Evolutionary conservation across 1,139 yeast genomes (phyloP).

Genomic region (Pichia sp.): DNA sequence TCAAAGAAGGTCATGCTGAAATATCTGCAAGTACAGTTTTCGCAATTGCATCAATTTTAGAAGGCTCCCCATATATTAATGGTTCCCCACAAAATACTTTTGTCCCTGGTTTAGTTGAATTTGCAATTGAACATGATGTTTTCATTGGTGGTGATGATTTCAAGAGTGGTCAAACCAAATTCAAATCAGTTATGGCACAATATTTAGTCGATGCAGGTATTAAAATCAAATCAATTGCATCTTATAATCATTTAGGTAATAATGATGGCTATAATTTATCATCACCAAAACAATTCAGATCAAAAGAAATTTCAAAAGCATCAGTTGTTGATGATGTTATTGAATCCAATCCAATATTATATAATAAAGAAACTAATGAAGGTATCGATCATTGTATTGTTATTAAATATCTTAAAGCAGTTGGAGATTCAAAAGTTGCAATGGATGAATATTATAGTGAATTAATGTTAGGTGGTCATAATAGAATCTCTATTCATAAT

Average conservation of each 20-base stretch:
- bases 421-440: constrained; percentile 94
- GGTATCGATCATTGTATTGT: constrained; percentile 92
- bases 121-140: constrained; percentile 70
- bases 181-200: constrained; percentile 93
- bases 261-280: constrained; percentile 92
- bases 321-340: constrained; percentile 94
- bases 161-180: constrained; percentile 94
- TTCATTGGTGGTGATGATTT: constrained; percentile 97
- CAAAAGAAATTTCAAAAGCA: constrained; percentile 90
- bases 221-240: constrained; percentile 88
- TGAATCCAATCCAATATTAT: constrained; percentile 79
- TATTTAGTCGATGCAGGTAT: constrained; percentile 96
- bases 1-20: constrained; percentile 75
- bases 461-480: constrained; percentile 96
- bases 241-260: constrained; percentile 94
- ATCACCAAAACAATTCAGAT: constrained; percentile 88
- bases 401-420: constrained; percentile 89
- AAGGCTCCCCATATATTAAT: constrained; percentile 82
- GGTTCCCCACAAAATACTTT: constrained; percentile 98
- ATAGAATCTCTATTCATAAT: constrained; percentile 87
- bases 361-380: constrained; percentile 74
- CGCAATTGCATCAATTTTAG: constrained; percentile 89
- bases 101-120: constrained; percentile 89
- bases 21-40: constrained; percentile 87
- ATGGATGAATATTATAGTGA: constrained; percentile 98